Evolutionary conservation across 2,329 filamentous ascomycete genomes (phyloP).

Genomic region (Thelonectria discophora): DNA sequence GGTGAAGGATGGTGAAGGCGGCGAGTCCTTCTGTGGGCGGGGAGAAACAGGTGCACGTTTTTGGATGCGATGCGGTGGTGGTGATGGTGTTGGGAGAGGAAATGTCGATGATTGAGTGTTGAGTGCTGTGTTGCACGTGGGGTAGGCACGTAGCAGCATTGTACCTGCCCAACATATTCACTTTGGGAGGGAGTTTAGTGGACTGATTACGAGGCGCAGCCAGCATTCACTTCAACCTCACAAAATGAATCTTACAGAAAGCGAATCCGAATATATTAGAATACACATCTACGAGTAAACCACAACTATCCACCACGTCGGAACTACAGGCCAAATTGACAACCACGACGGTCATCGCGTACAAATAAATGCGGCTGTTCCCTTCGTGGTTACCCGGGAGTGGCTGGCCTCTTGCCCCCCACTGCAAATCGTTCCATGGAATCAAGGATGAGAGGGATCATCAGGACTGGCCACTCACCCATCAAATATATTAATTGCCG

Average conservation of each 20-base stretch:
- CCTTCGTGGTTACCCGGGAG: not conserved
- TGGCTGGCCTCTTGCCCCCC: not conserved
- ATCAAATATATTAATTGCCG: not conserved
- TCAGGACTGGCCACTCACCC: not conserved
- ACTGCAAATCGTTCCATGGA: not conserved
- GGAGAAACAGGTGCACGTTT: not conserved
- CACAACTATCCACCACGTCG: not conserved
- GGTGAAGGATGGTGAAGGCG: not conserved
- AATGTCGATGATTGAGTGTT: not conserved
- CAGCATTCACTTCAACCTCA: not conserved
- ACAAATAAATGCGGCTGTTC: not conserved
- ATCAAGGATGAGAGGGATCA: not conserved
- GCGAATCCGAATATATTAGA: not conserved
- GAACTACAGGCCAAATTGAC: not conserved
- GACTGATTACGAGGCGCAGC: not conserved
- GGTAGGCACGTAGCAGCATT: not conserved
- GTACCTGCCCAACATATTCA: not conserved
- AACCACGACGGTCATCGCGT: not conserved
- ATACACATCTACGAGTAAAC: not conserved
- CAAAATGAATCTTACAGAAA: not conserved
- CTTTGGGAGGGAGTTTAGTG: not conserved
- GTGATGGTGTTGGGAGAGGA: not conserved
- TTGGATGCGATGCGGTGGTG: not conserved
- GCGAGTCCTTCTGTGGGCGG: not conserved
- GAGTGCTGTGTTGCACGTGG: not conserved